phyloP scores from a whole-genome alignment of 805 yeast genomes.

The Yamadazyma nakazawae region DNA sequence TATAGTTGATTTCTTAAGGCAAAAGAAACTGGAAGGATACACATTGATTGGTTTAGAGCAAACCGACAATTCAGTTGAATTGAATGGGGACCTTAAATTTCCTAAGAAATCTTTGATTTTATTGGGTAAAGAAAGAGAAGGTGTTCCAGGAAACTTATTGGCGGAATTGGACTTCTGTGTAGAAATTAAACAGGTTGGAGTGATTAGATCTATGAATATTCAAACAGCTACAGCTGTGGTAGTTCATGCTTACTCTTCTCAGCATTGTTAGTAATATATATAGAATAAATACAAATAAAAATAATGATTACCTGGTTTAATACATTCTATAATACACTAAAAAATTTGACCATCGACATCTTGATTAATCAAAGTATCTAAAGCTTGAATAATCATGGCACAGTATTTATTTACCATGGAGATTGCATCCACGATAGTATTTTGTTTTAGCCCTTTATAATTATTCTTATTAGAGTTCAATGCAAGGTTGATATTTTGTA shows the following conservation, averaged over 20 bases:
- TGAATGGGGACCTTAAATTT: slow-evolving; percentile 61
- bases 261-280: slow-evolving; percentile 44
- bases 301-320: not conserved
- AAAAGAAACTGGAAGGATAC: slow-evolving; percentile 71
- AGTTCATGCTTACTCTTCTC: slow-evolving; percentile 82
- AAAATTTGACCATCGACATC: slow-evolving; percentile 32
- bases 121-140: slow-evolving; percentile 85
- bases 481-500: slow-evolving; percentile 64
- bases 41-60: slow-evolving; percentile 89
- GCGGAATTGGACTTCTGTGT: slow-evolving; percentile 83
- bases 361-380: slow-evolving; percentile 45
- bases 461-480: slow-evolving; percentile 41
- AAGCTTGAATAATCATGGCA: slow-evolving; percentile 55
- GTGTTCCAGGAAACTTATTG: slow-evolving; percentile 81
- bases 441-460: slow-evolving; percentile 54
- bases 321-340: slow-evolving; percentile 10
- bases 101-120: slow-evolving; percentile 77
- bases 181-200: slow-evolving; percentile 90
- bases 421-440: slow-evolving; percentile 50
- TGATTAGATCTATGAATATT: slow-evolving; percentile 91
- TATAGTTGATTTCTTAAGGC: slow-evolving; percentile 54
- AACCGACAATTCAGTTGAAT: slow-evolving; percentile 80
- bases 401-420: slow-evolving; percentile 59
- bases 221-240: slow-evolving; percentile 96
- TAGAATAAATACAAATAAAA: not conserved